A percentile compares a stretch with the other conserved stretches of the same genome.
Evolutionary conservation across 306 rosid species (phyloP).

Genomic region (Arachis stenosperma): DNA sequence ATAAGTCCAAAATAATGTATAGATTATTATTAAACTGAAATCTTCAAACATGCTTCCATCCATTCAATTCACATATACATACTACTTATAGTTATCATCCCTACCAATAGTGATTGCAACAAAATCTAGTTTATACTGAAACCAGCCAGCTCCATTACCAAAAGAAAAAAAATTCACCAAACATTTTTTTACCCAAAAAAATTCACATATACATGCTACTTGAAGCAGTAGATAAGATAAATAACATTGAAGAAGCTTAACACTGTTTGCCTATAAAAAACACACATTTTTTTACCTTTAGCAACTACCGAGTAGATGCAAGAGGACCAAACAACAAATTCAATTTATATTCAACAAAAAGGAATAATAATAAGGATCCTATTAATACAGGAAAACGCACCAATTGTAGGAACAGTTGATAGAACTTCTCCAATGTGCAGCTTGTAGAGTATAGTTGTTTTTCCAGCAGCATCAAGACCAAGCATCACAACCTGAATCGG

Average conservation of each 20-base stretch:
- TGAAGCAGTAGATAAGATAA: background rate
- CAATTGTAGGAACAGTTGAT: slow-evolving; percentile 94
- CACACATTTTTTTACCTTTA: slow-evolving; percentile 11
- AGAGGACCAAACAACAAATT: slow-evolving; percentile 9
- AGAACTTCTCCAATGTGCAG: slow-evolving; percentile 97
- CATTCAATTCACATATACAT: slow-evolving; percentile 22
- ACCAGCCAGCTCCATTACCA: too few species aligned
- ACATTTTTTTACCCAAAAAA: too few species aligned
- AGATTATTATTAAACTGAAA: slow-evolving; percentile 15
- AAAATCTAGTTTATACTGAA: too few species aligned
- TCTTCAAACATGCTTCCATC: background rate
- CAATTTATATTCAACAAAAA: background rate
- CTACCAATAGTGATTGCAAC: background rate
- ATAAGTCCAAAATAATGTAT: slow-evolving; percentile 26
- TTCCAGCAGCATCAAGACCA: slow-evolving; percentile 97
- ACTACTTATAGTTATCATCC: slow-evolving; percentile 14
- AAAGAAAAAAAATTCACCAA: too few species aligned
- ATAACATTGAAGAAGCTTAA: slow-evolving; percentile 16
- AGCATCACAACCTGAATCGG: slow-evolving; percentile 90
- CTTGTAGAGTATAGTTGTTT: slow-evolving; percentile 91
- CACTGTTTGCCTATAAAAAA: background rate
- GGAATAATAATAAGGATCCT: background rate
- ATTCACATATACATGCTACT: too few species aligned
- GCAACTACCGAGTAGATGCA: background rate
- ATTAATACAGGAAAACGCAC: slow-evolving; percentile 49